Percentiles rank a stretch among this genome's conserved stretches.
These are phyloP conservation scores for Beauveria medogensis DNA, from an alignment of 2,329 filamentous ascomycete species.

Conservation along the genomic window DNA sequence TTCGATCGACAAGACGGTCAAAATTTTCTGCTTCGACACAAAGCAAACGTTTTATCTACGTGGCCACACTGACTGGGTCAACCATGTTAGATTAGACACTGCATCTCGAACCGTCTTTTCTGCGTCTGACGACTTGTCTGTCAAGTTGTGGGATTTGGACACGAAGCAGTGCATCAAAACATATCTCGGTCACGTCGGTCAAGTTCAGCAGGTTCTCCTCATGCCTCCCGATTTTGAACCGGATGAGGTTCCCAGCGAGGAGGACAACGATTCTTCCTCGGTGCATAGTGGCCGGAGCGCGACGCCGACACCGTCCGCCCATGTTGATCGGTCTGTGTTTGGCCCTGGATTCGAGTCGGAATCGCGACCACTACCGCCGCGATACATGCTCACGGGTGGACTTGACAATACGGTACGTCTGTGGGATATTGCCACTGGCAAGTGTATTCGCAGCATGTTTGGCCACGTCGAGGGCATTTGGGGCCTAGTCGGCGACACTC, in stretches of 20 bases:
- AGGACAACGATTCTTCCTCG: conserved; percentile 47
- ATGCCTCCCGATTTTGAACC: conserved; percentile 85
- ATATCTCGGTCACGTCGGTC: conserved; percentile 86
- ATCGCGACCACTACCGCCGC: conserved; percentile 64
- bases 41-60: conserved; percentile 72
- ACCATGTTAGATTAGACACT: conserved; percentile 82
- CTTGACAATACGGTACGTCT: conserved; percentile 86
- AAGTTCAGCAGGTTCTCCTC: conserved; percentile 84
- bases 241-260: conserved; percentile 51
- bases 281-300: conserved; percentile 39
- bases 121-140: conserved; percentile 84
- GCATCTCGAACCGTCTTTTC: conserved; percentile 81
- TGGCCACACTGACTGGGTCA: conserved; percentile 92
- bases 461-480: conserved; percentile 95
- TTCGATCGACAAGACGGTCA: conserved; percentile 81
- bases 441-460: conserved; percentile 86
- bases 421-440: conserved; percentile 79
- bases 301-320: conserved; percentile 26
- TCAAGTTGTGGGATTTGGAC: conserved; percentile 90
- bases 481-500: conserved; percentile 80
- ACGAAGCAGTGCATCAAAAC: conserved; percentile 66
- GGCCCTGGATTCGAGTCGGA: conserved; percentile 55
- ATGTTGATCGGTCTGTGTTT: conserved; percentile 46
- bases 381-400: conserved; percentile 88
- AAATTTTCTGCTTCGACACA: conserved; percentile 85